Percentiles rank a stretch among this genome's conserved stretches.
These are phyloP conservation scores for Rhododendron kiyosumense DNA, from an alignment of 148 eudicot genomes.

Conservation along the genomic window DNA sequence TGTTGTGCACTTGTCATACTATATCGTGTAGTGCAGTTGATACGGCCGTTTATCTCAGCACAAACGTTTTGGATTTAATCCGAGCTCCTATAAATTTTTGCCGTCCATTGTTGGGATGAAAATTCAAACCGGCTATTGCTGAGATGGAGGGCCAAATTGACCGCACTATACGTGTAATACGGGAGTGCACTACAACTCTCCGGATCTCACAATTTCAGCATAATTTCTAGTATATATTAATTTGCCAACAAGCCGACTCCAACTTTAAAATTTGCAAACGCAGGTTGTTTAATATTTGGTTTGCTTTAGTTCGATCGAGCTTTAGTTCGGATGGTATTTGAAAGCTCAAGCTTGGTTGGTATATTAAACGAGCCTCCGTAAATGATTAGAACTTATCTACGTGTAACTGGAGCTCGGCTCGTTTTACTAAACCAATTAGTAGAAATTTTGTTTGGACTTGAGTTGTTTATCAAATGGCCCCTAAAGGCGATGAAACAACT, in stretches of 20 bases:
- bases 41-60: rapidly evolving
- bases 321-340: neutral
- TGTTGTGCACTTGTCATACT: too few relatives aligned
- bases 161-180: too few relatives aligned
- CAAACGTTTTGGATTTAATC: too few relatives aligned
- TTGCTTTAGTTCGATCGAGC: neutral
- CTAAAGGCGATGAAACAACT: neutral
- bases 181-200: too few relatives aligned
- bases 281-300: neutral
- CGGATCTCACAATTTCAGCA: neutral
- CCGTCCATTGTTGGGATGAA: too few relatives aligned
- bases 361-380: neutral
- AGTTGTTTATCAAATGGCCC: too few relatives aligned
- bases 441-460: too few relatives aligned
- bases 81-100: too few relatives aligned
- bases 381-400: neutral
- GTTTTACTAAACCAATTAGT: too few relatives aligned
- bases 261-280: too few relatives aligned
- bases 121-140: too few relatives aligned
- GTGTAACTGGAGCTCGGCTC: neutral
- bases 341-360: neutral
- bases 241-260: neutral
- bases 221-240: neutral
- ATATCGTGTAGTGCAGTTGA: too few relatives aligned
- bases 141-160: rapidly evolving